Conservation (phyloP, 164 flowering plant species). For the Piper longum region DNA sequence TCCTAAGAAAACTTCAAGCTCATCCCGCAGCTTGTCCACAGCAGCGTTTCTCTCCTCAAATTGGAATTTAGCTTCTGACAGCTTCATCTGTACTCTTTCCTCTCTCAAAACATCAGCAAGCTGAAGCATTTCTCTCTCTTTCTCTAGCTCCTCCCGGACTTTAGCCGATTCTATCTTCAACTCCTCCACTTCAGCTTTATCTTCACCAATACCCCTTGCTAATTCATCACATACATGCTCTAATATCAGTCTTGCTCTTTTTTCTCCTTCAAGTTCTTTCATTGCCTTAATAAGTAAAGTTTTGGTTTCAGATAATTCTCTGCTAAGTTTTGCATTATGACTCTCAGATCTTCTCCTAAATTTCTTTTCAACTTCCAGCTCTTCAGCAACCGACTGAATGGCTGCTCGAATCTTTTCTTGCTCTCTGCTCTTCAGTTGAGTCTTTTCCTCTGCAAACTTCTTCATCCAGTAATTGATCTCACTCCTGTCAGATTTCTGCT, state of each 20-base stretch:
- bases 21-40: slow-evolving; percentile 47
- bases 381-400: slow-evolving; percentile 50
- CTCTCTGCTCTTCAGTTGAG: slow-evolving; percentile 66
- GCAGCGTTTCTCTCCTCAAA: slow-evolving; percentile 81
- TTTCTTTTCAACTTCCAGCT: slow-evolving; percentile 77
- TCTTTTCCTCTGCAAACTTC: slow-evolving; percentile 71
- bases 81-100: slow-evolving; percentile 77
- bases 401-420: slow-evolving; percentile 49
- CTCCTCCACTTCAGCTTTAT: slow-evolving; percentile 49
- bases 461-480: slow-evolving; percentile 56
- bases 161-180: slow-evolving; percentile 46
- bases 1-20: slow-evolving; percentile 46
- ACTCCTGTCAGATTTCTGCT: slow-evolving; percentile 39
- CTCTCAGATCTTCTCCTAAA: slow-evolving; percentile 64
- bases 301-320: slow-evolving; percentile 63
- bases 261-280: slow-evolving; percentile 72
- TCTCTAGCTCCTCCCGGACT: slow-evolving; percentile 58
- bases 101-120: slow-evolving; percentile 66
- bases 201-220: slow-evolving; percentile 56
- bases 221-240: slow-evolving; percentile 69
- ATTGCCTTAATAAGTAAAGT: slow-evolving; percentile 33
- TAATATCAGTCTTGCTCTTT: slow-evolving; percentile 49
- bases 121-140: slow-evolving; percentile 84
- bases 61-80: slow-evolving; percentile 68
- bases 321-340: slow-evolving; percentile 77